Evolutionary conservation across 768 basidiomycete genomes (phyloP), one percentile per base, ranked within the genome.

Genomic region (Tylopilus plumbeoviolaceoides): DNA sequence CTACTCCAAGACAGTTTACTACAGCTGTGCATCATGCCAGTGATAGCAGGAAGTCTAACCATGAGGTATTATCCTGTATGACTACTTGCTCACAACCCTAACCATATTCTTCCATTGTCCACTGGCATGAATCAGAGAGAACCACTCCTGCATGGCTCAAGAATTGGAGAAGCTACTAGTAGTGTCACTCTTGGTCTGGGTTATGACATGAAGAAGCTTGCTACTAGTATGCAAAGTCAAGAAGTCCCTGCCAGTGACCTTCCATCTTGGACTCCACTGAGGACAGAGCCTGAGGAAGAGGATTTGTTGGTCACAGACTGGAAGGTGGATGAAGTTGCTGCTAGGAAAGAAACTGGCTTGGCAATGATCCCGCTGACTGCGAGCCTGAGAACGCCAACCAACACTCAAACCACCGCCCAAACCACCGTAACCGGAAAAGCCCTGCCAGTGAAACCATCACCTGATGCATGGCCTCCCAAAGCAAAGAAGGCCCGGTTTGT

Each of bases 261-360:
- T 43, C 65, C 64, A 35, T 50, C 65, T 5, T 65, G 63, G 63
- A 65, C 63, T 18, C 51, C 61, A 36, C 41, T 58, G 1, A 51
- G 33, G 12, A 21, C 35, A 48, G 11, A 14, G 1, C 44, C 20
- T 47, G 45, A 31, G 31, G 48, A 50, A 31, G 47, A 40, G n/a
- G 18, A 11, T 25, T 46, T 43, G 44, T 30, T 21, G 14, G n/a
- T 18, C 17, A 27, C 57, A n/a, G 49, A 65, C 7, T 18, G n/a
- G 9, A 51, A 56, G 20, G 50, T 21, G 44, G 55, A 64, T 41
- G 38, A 56, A 40, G 33, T 51, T 48, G 31, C 48, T 28, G 25
- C 40, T 18, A 23, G 4, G 44, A 46, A 21, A 10, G 12, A 20
- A 30, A 12, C 20, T 2, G 15, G 23, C 8, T 31, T 20, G 23